These are phyloP conservation scores for Solanum sparsipilum DNA, from an alignment of 257 asterid genomes.

Conservation along the genomic window DNA sequence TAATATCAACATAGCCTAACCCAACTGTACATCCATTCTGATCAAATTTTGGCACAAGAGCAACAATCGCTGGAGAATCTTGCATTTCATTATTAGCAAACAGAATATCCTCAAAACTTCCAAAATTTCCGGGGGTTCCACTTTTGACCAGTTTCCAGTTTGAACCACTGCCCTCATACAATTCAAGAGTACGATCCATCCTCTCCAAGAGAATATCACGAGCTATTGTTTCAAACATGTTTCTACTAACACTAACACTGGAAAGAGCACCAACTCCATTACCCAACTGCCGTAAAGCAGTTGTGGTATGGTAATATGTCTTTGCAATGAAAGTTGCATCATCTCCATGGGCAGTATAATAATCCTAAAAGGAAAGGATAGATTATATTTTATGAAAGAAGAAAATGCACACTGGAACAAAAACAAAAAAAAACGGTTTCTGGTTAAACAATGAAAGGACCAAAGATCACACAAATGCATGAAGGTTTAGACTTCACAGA, in stretches of 20 bases:
- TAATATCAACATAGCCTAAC: slow-evolving; percentile 64
- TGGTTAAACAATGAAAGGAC: neutral
- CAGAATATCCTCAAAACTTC: slow-evolving; percentile 81
- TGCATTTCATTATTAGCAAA: slow-evolving; percentile 96
- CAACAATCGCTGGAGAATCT: slow-evolving; percentile 75
- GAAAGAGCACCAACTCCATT: slow-evolving; percentile 70
- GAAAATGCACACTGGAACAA: neutral
- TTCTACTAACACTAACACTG: slow-evolving; percentile 76
- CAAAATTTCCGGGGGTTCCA: slow-evolving; percentile 90
- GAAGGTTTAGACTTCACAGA: neutral
- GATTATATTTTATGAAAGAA: neutral
- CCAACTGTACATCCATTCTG: slow-evolving; percentile 82
- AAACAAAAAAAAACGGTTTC: neutral
- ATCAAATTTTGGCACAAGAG: slow-evolving; percentile 47
- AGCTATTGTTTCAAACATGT: slow-evolving; percentile 78
- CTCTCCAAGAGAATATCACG: slow-evolving; percentile 90
- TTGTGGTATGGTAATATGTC: slow-evolving; percentile 87
- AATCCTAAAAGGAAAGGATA: slow-evolving; percentile 38
- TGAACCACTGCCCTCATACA: slow-evolving; percentile 80
- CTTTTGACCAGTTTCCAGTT: slow-evolving; percentile 77
- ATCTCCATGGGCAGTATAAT: slow-evolving; percentile 86
- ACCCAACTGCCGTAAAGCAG: slow-evolving; percentile 87
- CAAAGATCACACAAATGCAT: neutral
- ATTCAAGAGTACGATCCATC: slow-evolving; percentile 74
- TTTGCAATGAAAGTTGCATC: slow-evolving; percentile 80